Conservation (phyloP, 2,329 filamentous ascomycete species). For the Arthrobotrys pseudoclavata region DNA sequence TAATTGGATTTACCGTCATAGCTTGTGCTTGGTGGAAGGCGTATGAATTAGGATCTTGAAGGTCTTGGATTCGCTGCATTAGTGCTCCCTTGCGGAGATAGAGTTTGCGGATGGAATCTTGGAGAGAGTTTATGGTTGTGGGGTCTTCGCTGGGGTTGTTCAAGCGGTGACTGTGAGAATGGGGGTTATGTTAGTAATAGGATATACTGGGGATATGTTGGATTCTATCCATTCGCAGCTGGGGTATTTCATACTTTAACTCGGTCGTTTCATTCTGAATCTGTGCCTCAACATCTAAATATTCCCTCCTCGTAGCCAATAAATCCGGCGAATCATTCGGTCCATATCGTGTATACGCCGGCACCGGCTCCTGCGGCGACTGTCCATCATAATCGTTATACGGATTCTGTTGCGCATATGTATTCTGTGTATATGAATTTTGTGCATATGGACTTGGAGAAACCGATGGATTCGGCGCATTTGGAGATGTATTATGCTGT, state of each 20-base stretch:
- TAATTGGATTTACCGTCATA: constrained; percentile 10
- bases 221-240: not conserved
- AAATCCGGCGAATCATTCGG: constrained; percentile 39
- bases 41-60: constrained; percentile 37
- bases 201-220: not conserved
- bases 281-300: constrained; percentile 20
- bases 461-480: not conserved
- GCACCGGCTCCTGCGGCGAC: constrained; percentile 32
- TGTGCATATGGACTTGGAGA: not conserved
- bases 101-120: constrained; percentile 36
- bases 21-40: constrained; percentile 46
- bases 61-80: constrained; percentile 26
- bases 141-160: not conserved
- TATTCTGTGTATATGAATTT: not conserved
- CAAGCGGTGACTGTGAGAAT: constrained; percentile 2
- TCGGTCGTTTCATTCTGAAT: constrained; percentile 10
- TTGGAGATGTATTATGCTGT: constrained; percentile 2
- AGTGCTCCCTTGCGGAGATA: constrained; percentile 17
- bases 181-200: not conserved
- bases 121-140: constrained; percentile 6
- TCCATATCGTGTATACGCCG: constrained; percentile 22
- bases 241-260: constrained; percentile 21
- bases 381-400: not conserved
- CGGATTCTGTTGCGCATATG: constrained; percentile 6
- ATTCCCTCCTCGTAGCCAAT: constrained; percentile 39